These are phyloP conservation scores for Pterulicium gracile DNA, from an alignment of 1,284 basidiomycete species.

Conservation along the genomic window DNA sequence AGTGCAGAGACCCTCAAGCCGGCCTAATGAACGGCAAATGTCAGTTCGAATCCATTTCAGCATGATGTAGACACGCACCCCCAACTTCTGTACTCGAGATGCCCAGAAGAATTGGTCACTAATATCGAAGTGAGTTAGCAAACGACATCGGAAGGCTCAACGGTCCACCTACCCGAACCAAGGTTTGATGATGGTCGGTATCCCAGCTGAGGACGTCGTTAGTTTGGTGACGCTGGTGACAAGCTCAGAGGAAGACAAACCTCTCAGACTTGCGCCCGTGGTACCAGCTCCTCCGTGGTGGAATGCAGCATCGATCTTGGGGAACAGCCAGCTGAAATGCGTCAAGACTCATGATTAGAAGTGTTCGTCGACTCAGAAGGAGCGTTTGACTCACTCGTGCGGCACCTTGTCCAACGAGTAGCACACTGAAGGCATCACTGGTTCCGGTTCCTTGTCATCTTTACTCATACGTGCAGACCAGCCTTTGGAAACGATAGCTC, in stretches of 20 bases:
- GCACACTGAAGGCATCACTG: constrained; percentile 32
- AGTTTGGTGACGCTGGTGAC: neutral
- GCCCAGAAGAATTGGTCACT: constrained; percentile 70
- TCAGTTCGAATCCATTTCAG: constrained; percentile 1
- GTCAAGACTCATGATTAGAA: too few relatives aligned
- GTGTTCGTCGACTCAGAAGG: neutral
- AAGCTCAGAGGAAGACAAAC: neutral
- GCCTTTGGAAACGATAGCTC: constrained; percentile 69
- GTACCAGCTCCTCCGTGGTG: constrained; percentile 72
- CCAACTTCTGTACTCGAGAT: constrained; percentile 49
- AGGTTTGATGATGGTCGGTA: constrained; percentile 68
- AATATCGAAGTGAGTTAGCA: constrained; percentile 5
- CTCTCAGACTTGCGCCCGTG: constrained; percentile 51
- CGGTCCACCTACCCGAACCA: constrained; percentile 37
- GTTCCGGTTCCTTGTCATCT: constrained; percentile 22
- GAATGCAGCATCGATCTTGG: constrained; percentile 52
- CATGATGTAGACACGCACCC: constrained; percentile 23
- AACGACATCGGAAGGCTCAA: neutral
- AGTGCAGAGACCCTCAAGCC: constrained; percentile 40
- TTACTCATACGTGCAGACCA: constrained; percentile 57
- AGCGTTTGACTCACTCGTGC: constrained; percentile 38
- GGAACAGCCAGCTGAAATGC: constrained; percentile 59
- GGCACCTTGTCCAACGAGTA: constrained; percentile 57
- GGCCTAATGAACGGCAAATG: constrained; percentile 18
- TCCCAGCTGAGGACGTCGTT: constrained; percentile 43